Base-by-base conservation (phyloP, 2,329 filamentous ascomycete genomes). In the Sporothrix dimorphospora region DNA sequence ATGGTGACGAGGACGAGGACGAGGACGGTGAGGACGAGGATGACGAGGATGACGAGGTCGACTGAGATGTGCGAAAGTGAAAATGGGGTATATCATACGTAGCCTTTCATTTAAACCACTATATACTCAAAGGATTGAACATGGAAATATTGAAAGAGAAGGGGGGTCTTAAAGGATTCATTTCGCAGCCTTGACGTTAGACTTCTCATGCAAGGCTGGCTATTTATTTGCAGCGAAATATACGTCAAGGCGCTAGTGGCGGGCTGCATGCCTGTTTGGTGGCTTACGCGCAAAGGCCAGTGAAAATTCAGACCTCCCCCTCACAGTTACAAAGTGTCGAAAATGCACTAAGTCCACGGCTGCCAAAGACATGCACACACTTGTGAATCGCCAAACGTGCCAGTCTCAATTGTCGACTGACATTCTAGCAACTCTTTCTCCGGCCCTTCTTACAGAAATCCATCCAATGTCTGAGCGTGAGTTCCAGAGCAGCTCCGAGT, bases 1-100 rank as follows among this genome's bases (percentile, higher is more conserved):
- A 90, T 21, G 91, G 89, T 0, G 88, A 87, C 0, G 87, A 86
- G 0, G 87, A 87, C 0, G 86, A 86, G 0, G 86, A 87, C 0
- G 85, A 87, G 0, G 87, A 85, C 0, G 87, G 85, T 0, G 88
- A 87, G 0, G 69, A 45, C 57, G 80, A 81, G 38, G 76, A 77
- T 2, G 77, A 77, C 6, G 76, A 76, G 21, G 77, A 79, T 6
- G 78, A 47, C 24, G 61, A 49, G 24, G 78, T 80, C 45, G 79
- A 81, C n/a, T 80, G 79, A 72, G 24, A 2, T 21, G 14, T n/a
- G 34, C 11, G 53, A 57, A 8, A 34, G 6, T n/a, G 49, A 16
- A n/a, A 27, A 16, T 30, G 16, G 24, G 27, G 16, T 14, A 3
- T 30, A 12, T 38, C 65, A 7, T 30, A 16, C 30, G 21, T 30